phyloP scores from a whole-genome alignment of 2,329 filamentous ascomycete species.

The Cladophialophora yegresii region DNA sequence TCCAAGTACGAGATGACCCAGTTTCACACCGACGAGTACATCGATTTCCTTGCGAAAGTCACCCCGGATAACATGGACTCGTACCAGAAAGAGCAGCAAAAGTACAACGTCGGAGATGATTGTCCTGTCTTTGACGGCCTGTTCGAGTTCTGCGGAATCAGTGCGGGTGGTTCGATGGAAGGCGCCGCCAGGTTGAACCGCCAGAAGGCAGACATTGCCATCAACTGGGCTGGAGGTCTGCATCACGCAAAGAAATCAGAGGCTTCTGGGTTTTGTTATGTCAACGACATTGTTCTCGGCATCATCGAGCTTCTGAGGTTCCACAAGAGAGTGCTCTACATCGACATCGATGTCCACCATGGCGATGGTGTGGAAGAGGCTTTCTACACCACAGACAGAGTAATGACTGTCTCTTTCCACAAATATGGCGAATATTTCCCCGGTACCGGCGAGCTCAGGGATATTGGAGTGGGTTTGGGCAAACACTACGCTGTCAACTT shows the following conservation, averaged over 20 bases:
- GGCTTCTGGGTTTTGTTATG: constrained; percentile 96
- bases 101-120: constrained; percentile 67
- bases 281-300: constrained; percentile 75
- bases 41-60: constrained; percentile 76
- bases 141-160: constrained; percentile 71
- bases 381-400: constrained; percentile 70
- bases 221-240: constrained; percentile 91
- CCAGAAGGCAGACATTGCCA: constrained; percentile 67
- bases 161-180: constrained; percentile 70
- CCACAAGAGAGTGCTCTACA: constrained; percentile 65
- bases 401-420: constrained; percentile 72
- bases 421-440: constrained; percentile 74
- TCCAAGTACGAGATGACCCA: constrained; percentile 72
- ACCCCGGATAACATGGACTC: constrained; percentile 98
- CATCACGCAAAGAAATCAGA: constrained; percentile 96
- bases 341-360: constrained; percentile 69
- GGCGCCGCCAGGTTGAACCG: constrained; percentile 68
- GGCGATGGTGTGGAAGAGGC: constrained; percentile 71
- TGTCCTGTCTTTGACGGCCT: constrained; percentile 69
- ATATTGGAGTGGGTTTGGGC: constrained; percentile 67
- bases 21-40: constrained; percentile 73
- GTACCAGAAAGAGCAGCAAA: constrained; percentile 86
- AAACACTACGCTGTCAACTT: constrained; percentile 72
- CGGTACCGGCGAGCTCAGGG: constrained; percentile 67
- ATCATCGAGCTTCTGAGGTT: constrained; percentile 66